Evolutionary conservation across 176 grass and related monocot genomes (phyloP), one percentile per base, ranked within the genome.

Genomic region (Urochloa ruziziensis): DNA sequence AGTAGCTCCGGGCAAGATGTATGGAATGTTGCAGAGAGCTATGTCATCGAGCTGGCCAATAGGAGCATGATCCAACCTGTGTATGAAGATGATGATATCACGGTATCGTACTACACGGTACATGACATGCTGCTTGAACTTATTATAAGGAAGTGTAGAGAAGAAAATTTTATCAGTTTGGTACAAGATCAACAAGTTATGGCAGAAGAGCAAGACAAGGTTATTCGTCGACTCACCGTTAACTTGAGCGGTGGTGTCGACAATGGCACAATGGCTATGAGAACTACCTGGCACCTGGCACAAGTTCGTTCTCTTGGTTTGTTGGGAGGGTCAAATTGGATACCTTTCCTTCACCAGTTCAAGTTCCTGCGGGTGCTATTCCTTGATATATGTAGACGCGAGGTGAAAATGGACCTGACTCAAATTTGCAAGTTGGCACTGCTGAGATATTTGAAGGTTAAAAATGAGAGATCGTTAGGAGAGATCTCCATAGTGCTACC

Each of bases 41-140:
- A 90, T 49, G 47, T 90, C 23, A 61, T 49, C 21, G 57, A 86
- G 10, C 79, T 83, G 17, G 63, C 68, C 1, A 85, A 86, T 0
- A 62, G 88, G 23, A 86, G 52, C 48, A 82, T 90, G 77, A 56
- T 90, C 42, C 61, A 86, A 73, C 64, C 62, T 29, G 27, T 14
- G 19, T 37, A 79, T 49, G 52, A 79, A 7, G 3, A 44, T 60
- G 56, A 16, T 83, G 5, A 4, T 8, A 23, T 27, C 32, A 4
- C 80, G 66, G n/a, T n/a, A n/a, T n/a, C n/a, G n/a, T n/a, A n/a
- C n/a, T n/a, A n/a, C n/a, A 70, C 49, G 40, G 46, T 87, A 1
- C 79, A 91, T 51, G 80, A 83, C 67, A 48, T 86, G 57, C 60
- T 91, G 21, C 58, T 60, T 57, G 84, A 91, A 2, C 12, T 83